These are phyloP conservation scores for Podila clonocystis DNA, from an alignment of 192 early-diverging fungal genomes.

Conservation along the genomic window DNA sequence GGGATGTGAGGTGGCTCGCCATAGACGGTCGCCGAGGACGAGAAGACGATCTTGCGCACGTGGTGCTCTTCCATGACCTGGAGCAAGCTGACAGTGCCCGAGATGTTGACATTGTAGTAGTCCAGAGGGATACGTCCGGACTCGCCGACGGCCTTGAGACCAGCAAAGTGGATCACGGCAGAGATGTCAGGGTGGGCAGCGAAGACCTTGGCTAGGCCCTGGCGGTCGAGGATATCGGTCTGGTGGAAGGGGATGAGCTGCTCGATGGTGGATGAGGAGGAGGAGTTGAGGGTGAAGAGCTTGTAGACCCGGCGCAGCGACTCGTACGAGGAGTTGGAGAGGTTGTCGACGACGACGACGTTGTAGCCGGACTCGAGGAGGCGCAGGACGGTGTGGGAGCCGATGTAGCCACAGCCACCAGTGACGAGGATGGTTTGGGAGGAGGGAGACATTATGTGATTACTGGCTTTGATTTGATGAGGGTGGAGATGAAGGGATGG, in stretches of 20 bases:
- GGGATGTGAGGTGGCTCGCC: slow-evolving; percentile 78
- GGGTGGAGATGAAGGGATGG: not conserved
- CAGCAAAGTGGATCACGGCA: slow-evolving; percentile 89
- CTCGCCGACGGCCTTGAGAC: slow-evolving; percentile 90
- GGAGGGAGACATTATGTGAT: not conserved
- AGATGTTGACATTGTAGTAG: slow-evolving; percentile 96
- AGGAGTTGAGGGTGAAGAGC: slow-evolving; percentile 10
- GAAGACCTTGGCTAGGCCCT: slow-evolving; percentile 77
- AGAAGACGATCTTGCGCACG: slow-evolving; percentile 93
- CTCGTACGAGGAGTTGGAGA: slow-evolving; percentile 74
- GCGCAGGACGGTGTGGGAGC: slow-evolving; percentile 93
- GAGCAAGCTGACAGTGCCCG: slow-evolving; percentile 86
- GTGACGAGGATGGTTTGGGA: slow-evolving; percentile 62
- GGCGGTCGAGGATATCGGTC: slow-evolving; percentile 81
- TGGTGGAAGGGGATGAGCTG: slow-evolving; percentile 73
- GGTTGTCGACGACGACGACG: slow-evolving; percentile 92
- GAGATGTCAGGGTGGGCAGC: slow-evolving; percentile 66
- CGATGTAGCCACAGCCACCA: slow-evolving; percentile 91
- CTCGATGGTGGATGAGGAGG: slow-evolving; percentile 55
- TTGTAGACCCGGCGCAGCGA: slow-evolving; percentile 28
- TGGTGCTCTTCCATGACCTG: slow-evolving; percentile 84
- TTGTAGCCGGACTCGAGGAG: slow-evolving; percentile 78
- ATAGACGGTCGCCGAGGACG: slow-evolving; percentile 94
- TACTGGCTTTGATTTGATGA: not conserved
- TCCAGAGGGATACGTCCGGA: slow-evolving; percentile 79